Conservation (phyloP, 345 rosid species). For the Populus tremula region DNA sequence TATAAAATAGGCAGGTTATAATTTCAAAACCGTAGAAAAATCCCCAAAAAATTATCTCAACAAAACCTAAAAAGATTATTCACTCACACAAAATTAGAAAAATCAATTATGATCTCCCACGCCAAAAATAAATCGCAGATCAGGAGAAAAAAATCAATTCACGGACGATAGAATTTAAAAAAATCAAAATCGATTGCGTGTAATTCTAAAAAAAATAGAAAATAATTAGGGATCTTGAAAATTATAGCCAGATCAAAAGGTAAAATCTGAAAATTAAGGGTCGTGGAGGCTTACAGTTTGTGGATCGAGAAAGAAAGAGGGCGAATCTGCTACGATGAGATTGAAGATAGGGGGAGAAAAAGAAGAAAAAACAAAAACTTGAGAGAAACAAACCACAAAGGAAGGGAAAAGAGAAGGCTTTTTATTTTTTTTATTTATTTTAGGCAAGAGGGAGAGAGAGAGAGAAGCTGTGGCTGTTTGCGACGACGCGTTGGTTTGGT, state of each 20-base stretch:
- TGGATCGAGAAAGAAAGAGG: slow-evolving; percentile 29
- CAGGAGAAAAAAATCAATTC: not conserved
- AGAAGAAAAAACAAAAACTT: not conserved
- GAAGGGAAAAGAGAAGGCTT: slow-evolving; percentile 8
- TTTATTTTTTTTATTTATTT: not conserved
- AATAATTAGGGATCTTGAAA: slow-evolving; percentile 32
- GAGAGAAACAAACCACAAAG: slow-evolving; percentile 14
- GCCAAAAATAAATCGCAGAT: slow-evolving; percentile 3
- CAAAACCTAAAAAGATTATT: not conserved
- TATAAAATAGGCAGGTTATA: not conserved
- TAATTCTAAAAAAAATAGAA: not conserved
- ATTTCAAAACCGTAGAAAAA: not conserved
- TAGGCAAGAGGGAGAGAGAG: not conserved
- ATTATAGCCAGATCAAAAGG: slow-evolving; percentile 13
- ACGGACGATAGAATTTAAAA: not conserved
- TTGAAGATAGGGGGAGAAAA: slow-evolving; percentile 13
- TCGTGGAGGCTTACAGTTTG: slow-evolving; percentile 35
- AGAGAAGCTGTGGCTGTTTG: not conserved
- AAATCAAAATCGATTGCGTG: not conserved
- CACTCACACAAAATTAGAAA: not conserved
- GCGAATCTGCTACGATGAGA: slow-evolving; percentile 44
- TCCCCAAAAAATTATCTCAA: not conserved
- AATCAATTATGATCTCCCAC: not conserved
- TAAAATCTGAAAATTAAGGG: slow-evolving; percentile 24
- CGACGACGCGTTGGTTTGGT: slow-evolving; percentile 15